Base-by-base conservation (phyloP, 1,139 yeast genomes). In the Schwanniomyces etchellsii region DNA sequence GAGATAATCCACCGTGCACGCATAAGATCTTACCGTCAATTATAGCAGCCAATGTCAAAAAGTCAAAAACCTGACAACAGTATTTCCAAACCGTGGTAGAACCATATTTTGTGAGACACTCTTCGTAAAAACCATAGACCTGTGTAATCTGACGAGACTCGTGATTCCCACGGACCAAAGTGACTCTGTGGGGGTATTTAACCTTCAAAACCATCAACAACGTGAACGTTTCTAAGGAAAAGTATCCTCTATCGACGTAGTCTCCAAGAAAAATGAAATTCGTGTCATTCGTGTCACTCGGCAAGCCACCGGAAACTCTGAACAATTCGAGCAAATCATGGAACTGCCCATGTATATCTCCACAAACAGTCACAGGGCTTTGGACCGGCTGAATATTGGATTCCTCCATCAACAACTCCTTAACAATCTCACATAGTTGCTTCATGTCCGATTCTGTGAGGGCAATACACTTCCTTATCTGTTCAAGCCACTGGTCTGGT, bases 311-410 rank as follows among this genome's bases (percentile, higher is more conserved):
- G 20, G 93, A 77, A 13, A 89, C 82, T 44, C 95, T 71, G 55
- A 91, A 91, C 23, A 91, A 66, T 56, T 91, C 97, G 38, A 91
- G 63, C 39, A 91, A 67, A 57, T 91, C 98, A 54, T 91, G 97
- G 55, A 91, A 91, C 57, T 91, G 98, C 2, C 98, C 98, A 59
- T 91, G 98, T 43, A 91, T 91, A 58, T 91, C 98, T 43, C 98
- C 98, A 65, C 98, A 91, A 4, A 91, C 97, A 1, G 96, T 86
- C n/a, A 91, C 97, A 2, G 98, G 98, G 21, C 93, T 78, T 54
- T 81, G 86, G 10, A 91, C 97, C 0, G 98, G 97, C 52, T 91
- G 97, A 43, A 91, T 89, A 55, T 91, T 91, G 27, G 85, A 79
- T 53, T 86, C 95, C 38, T 74, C 70, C 42, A 85, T 72, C 32